phyloP scores from a whole-genome alignment of 352 stramenopile genomes.

The Phytophthora cactorum region DNA sequence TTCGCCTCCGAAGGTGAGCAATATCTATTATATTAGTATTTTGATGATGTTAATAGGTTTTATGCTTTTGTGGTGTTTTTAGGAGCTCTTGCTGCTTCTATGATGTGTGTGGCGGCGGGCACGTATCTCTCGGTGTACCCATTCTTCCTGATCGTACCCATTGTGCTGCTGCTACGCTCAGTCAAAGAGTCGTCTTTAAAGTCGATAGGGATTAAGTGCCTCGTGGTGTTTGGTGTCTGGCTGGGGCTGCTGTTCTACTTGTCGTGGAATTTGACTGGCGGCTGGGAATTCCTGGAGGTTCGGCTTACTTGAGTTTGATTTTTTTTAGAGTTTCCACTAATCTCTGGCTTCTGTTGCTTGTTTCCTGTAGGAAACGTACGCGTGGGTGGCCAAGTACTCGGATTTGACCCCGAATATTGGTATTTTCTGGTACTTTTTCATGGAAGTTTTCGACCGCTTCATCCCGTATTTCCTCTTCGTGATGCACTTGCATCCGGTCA shows the following conservation, averaged over 20 bases:
- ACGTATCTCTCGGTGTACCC: constrained; percentile 85
- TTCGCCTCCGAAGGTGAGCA: constrained; percentile 66
- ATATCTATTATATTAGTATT: not conserved
- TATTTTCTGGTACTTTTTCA: constrained; percentile 92
- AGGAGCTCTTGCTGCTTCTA: constrained; percentile 51
- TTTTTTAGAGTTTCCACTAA: not conserved
- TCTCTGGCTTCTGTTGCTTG: not conserved
- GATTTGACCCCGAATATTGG: constrained; percentile 87
- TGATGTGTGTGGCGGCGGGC: constrained; percentile 62
- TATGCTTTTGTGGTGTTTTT: not conserved
- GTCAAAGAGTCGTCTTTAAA: constrained; percentile 21
- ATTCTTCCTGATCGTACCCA: constrained; percentile 60
- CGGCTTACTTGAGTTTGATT: not conserved
- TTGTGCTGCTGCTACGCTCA: constrained; percentile 51
- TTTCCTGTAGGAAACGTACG: constrained; percentile 68
- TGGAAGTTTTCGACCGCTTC: constrained; percentile 89
- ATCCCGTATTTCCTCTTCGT: constrained; percentile 86
- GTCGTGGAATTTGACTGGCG: constrained; percentile 57
- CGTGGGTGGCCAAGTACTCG: constrained; percentile 81
- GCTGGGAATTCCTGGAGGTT: constrained; percentile 74
- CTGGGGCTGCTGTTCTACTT: constrained; percentile 54
- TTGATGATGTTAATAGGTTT: constrained; percentile 9
- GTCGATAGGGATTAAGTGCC: constrained; percentile 22
- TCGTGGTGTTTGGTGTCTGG: constrained; percentile 32
- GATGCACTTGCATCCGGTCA: constrained; percentile 78